Percentiles rank a stretch among this genome's conserved stretches.
phyloP scores from a whole-genome alignment of 2,329 filamentous ascomycete species.

The Cordyceps cicadae region DNA sequence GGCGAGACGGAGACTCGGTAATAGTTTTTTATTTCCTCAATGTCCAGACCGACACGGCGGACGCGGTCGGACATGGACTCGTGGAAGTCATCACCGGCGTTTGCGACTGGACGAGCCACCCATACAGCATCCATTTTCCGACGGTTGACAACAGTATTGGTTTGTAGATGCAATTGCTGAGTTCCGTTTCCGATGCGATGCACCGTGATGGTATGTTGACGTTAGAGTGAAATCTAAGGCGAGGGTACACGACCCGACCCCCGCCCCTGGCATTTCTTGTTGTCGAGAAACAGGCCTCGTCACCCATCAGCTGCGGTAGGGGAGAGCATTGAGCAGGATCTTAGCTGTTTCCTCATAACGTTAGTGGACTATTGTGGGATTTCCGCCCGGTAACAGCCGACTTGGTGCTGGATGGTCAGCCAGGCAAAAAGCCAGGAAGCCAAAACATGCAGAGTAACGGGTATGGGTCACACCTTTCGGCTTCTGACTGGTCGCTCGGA shows the following conservation, averaged over 20 bases:
- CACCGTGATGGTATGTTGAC: background rate
- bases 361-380: too few relatives aligned
- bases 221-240: background rate
- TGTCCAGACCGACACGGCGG: slow-evolving; percentile 34
- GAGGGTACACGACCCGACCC: too few relatives aligned
- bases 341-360: too few relatives aligned
- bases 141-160: background rate
- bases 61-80: slow-evolving; percentile 35
- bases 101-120: slow-evolving; percentile 13
- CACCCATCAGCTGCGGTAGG: too few relatives aligned
- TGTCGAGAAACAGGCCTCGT: too few relatives aligned
- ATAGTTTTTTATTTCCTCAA: slow-evolving; percentile 38
- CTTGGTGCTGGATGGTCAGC: background rate
- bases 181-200: background rate
- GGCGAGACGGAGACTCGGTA: slow-evolving; percentile 41
- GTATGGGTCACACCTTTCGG: background rate
- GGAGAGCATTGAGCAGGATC: too few relatives aligned
- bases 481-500: background rate
- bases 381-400: background rate
- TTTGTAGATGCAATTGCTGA: too few relatives aligned
- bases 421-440: too few relatives aligned
- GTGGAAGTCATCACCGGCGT: background rate
- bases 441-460: too few relatives aligned
- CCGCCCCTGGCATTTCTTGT: too few relatives aligned
- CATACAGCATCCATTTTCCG: slow-evolving; percentile 15